Conservation (phyloP, 1,139 yeast genomes). For the Candida sanyaensis region DNA sequence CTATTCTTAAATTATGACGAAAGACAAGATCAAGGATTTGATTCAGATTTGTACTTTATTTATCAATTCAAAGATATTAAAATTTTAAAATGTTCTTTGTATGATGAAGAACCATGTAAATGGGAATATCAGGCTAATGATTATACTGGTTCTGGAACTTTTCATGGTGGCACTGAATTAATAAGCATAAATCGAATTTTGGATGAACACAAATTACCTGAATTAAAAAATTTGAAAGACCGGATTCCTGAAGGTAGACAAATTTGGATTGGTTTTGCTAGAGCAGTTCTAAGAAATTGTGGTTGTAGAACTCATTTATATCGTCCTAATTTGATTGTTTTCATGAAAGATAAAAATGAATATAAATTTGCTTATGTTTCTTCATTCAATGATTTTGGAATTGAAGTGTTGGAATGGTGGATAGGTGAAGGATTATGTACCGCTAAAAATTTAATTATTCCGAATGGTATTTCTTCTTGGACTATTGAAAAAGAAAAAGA, state of each 20-base stretch:
- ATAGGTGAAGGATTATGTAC: slow-evolving; percentile 23
- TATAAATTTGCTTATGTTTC: slow-evolving; percentile 32
- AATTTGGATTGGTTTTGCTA: slow-evolving; percentile 53
- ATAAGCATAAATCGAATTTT: slow-evolving; percentile 21
- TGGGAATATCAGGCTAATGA: slow-evolving; percentile 25
- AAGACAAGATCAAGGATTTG: slow-evolving; percentile 17
- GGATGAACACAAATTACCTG: slow-evolving; percentile 7
- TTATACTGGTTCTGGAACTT: slow-evolving; percentile 25
- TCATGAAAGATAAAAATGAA: slow-evolving; percentile 30
- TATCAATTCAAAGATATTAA: slow-evolving; percentile 28
- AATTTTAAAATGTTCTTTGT: slow-evolving; percentile 24
- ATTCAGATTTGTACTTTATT: slow-evolving; percentile 23
- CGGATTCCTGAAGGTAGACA: slow-evolving; percentile 25
- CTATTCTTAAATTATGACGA: slow-evolving; percentile 25
- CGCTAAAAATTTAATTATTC: slow-evolving; percentile 28
- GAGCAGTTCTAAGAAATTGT: slow-evolving; percentile 48
- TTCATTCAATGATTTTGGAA: slow-evolving; percentile 34
- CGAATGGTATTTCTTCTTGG: slow-evolving; percentile 39
- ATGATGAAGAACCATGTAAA: slow-evolving; percentile 20
- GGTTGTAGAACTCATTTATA: slow-evolving; percentile 50
- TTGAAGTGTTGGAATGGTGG: slow-evolving; percentile 35
- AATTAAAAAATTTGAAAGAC: slow-evolving; percentile 7
- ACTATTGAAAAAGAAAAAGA: slow-evolving; percentile 21
- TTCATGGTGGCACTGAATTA: slow-evolving; percentile 38
- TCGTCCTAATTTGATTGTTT: slow-evolving; percentile 45